Percentiles rank a stretch among this genome's conserved stretches.
phyloP scores from a whole-genome alignment of 2,329 filamentous ascomycete genomes.

The Ophiocordyceps robertsii region DNA sequence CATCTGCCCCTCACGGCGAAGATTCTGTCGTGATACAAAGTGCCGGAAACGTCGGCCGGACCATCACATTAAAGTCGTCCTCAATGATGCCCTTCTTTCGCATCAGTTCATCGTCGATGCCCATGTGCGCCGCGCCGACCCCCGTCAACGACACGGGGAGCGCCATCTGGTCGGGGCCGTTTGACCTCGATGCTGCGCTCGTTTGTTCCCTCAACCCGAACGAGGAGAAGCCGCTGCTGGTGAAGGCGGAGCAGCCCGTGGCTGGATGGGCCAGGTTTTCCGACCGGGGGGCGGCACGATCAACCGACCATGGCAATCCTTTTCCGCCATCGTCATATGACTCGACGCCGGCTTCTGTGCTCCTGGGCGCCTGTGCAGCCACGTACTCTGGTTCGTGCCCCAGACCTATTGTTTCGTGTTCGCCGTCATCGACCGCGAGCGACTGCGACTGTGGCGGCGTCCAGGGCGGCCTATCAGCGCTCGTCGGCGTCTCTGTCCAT shows the following conservation, averaged over 20 bases:
- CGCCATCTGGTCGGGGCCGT: constrained; percentile 1
- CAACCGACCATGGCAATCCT: neutral
- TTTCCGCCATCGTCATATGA: neutral
- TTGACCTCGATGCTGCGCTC: neutral
- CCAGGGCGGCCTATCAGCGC: no score
- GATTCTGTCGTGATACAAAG: constrained; percentile 9
- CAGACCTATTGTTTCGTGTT: neutral
- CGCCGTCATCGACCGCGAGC: no score
- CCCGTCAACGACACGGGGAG: constrained; percentile 10
- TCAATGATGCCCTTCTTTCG: constrained; percentile 6
- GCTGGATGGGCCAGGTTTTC: neutral
- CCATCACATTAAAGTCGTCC: constrained; percentile 6
- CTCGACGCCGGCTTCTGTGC: neutral
- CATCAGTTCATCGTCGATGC: constrained; percentile 7
- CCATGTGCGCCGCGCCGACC: constrained; percentile 11
- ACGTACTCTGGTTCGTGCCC: constrained; percentile 4
- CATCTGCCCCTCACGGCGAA: constrained; percentile 2
- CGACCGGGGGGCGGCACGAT: neutral
- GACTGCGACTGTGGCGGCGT: no score
- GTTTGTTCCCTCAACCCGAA: neutral
- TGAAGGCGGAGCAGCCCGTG: no score
- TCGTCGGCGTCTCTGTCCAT: no score
- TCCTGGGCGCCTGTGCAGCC: constrained; percentile 1
- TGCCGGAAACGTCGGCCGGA: constrained; percentile 6
- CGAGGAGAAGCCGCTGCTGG: neutral